phyloP scores from a whole-genome alignment of 176 grass and related monocot genomes.

The Carex littledalei region DNA sequence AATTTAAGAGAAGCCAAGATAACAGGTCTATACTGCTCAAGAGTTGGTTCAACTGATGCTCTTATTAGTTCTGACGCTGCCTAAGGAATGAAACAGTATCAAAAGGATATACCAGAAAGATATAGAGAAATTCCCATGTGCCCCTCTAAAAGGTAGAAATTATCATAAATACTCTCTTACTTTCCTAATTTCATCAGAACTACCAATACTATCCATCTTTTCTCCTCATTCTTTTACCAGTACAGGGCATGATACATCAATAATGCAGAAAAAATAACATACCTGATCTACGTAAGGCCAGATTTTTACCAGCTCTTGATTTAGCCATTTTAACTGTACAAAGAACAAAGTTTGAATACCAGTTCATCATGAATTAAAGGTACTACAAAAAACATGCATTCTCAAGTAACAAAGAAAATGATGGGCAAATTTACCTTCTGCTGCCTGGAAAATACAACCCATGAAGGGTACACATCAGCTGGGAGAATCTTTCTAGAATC shows the following conservation, averaged over 20 bases:
- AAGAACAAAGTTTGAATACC: background rate
- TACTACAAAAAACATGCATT: background rate
- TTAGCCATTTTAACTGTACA: conserved; percentile 95
- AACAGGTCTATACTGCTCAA: conserved; percentile 84
- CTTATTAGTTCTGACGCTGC: conserved; percentile 90
- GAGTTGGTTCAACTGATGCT: conserved; percentile 70
- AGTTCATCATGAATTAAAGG: background rate
- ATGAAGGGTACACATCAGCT: conserved; percentile 63
- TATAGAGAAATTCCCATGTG: background rate
- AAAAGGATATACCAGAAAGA: conserved; percentile 3
- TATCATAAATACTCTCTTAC: background rate
- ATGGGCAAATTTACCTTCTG: conserved; percentile 57
- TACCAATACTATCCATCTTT: background rate
- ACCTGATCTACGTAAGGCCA: conserved; percentile 89
- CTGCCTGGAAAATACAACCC: conserved; percentile 83
- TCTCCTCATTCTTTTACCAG: background rate
- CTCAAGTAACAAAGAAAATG: background rate
- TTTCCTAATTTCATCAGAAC: background rate
- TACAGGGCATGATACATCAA: background rate
- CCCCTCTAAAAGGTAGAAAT: background rate
- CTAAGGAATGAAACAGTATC: conserved; percentile 38
- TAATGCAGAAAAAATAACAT: background rate
- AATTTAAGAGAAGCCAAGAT: conserved; percentile 78
- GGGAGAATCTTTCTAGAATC: conserved; percentile 87
- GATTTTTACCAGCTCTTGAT: conserved; percentile 78